Evolutionary conservation across 148 eudicot species (phyloP).

Genomic region (Mesembryanthemum crystallinum): DNA sequence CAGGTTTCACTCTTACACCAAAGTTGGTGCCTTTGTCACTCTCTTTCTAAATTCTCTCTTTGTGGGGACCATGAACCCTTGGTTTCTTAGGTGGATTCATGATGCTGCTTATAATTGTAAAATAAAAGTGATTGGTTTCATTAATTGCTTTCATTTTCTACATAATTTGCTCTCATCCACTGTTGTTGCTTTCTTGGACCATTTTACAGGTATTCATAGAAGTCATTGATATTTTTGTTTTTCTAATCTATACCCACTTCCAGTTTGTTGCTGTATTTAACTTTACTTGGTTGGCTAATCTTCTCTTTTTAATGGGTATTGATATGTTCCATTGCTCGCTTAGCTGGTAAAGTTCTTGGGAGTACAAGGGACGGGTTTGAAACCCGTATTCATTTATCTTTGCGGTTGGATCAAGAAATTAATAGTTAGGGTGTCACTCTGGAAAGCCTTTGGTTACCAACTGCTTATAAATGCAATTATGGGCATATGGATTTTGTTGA

Average conservation of each 20-base stretch:
- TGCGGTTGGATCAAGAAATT: neutral
- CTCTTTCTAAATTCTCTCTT: neutral
- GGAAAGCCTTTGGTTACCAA: neutral
- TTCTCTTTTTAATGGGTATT: constrained; percentile 16
- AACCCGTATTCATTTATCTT: no score
- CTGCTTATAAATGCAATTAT: constrained; percentile 2
- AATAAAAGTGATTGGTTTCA: constrained; percentile 28
- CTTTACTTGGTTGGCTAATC: constrained; percentile 19
- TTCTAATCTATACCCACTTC: constrained; percentile 2
- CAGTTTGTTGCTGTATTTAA: constrained; percentile 3
- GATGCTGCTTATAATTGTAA: constrained; percentile 32
- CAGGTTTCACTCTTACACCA: constrained; percentile 41
- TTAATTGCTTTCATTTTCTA: constrained; percentile 24
- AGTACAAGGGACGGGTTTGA: no score
- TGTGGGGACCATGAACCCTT: constrained; percentile 30
- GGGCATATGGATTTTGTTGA: constrained; percentile 11
- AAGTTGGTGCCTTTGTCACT: constrained; percentile 23
- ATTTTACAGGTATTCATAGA: constrained; percentile 20
- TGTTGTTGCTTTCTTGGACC: constrained; percentile 22
- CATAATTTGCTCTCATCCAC: constrained; percentile 22
- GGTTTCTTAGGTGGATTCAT: constrained; percentile 41
- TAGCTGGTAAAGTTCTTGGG: no score
- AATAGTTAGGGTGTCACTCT: neutral
- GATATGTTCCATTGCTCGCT: neutral
- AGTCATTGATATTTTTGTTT: constrained; percentile 5